Evolutionary conservation across 1,139 yeast species (phyloP).

Genomic region (Wickerhamiella pararugosa): DNA sequence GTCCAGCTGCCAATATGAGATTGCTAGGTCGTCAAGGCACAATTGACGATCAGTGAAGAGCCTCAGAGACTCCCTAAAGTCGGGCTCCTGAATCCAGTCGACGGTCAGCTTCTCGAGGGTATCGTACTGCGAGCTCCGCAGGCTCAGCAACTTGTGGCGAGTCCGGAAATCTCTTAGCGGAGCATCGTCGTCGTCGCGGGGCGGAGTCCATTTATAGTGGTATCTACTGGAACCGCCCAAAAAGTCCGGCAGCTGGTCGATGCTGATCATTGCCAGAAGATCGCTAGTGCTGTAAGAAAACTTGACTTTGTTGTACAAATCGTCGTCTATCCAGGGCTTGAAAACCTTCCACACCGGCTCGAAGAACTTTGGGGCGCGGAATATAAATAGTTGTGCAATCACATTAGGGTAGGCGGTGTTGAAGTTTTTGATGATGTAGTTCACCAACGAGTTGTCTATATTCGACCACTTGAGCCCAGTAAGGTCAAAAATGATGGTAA

Average conservation of each 20-base stretch:
- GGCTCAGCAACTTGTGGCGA: constrained; percentile 28
- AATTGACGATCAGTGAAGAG: constrained; percentile 33
- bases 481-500: constrained; percentile 4
- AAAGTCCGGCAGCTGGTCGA: constrained; percentile 39
- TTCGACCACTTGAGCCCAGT: not conserved
- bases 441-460: constrained; percentile 60
- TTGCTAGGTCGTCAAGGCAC: constrained; percentile 33
- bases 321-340: constrained; percentile 79
- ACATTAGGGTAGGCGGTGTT: constrained; percentile 84
- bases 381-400: constrained; percentile 59
- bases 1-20: constrained; percentile 45
- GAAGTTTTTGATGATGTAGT: constrained; percentile 58
- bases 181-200: constrained; percentile 36
- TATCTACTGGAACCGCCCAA: constrained; percentile 53
- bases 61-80: constrained; percentile 26
- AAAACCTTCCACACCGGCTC: constrained; percentile 74
- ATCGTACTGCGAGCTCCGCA: constrained; percentile 34
- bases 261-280: constrained; percentile 39
- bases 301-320: constrained; percentile 61
- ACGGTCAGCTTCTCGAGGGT: constrained; percentile 41
- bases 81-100: constrained; percentile 44
- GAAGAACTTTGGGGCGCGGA: constrained; percentile 85
- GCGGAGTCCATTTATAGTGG: constrained; percentile 41
- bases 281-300: constrained; percentile 53
- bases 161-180: constrained; percentile 26